Evolutionary conservation across 768 basidiomycete species (phyloP).

Genomic region (Trametes sanguinea): DNA sequence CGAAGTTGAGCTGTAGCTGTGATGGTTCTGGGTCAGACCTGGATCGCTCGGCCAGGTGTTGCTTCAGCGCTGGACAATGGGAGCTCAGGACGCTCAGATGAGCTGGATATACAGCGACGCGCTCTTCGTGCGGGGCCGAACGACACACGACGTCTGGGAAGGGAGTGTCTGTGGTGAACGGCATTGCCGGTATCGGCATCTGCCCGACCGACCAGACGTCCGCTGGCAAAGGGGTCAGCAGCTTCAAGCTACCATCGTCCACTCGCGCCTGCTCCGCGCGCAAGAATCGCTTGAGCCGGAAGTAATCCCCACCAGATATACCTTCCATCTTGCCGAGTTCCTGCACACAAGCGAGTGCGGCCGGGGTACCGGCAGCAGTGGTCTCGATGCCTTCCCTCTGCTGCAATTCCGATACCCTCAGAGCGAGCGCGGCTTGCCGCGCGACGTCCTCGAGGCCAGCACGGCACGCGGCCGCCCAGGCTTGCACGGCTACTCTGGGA

Average conservation of each 20-base stretch:
- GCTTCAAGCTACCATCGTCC: neutral
- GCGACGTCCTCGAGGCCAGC: constrained; percentile 13
- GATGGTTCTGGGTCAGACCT: neutral
- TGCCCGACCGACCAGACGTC: neutral
- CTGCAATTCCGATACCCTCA: no score
- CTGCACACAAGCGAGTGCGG: neutral
- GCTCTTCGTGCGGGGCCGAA: constrained; percentile 44
- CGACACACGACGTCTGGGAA: constrained; percentile 50
- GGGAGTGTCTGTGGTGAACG: neutral
- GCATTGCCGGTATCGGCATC: neutral
- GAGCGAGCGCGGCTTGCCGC: neutral
- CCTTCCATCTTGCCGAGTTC: constrained; percentile 8
- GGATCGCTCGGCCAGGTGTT: neutral
- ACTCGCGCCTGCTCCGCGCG: neutral
- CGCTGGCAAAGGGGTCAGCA: neutral
- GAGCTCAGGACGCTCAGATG: constrained; percentile 37
- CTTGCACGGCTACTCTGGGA: constrained; percentile 4
- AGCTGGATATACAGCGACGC: constrained; percentile 29
- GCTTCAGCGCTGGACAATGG: constrained; percentile 35
- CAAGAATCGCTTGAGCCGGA: constrained; percentile 2
- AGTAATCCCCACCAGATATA: constrained; percentile 11
- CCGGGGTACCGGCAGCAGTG: neutral
- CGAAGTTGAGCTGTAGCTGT: neutral
- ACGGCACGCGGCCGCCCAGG: constrained; percentile 16
- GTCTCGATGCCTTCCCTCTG: neutral